A percentile compares a stretch with the other conserved stretches of the same genome.
phyloP scores from a whole-genome alignment of 306 rosid genomes.

The Crotalaria pallida region DNA sequence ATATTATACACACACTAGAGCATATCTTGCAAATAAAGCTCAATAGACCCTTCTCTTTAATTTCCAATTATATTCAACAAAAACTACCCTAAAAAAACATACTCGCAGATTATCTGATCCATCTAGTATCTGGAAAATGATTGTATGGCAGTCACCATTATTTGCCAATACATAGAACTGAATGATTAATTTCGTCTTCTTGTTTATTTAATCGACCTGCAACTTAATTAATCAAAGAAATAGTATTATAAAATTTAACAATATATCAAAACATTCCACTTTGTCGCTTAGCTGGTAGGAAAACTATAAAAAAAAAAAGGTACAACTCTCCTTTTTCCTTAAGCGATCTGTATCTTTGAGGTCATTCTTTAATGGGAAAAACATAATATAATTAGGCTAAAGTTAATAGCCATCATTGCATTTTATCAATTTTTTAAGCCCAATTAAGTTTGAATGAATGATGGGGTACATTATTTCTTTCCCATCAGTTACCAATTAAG shows the following conservation, averaged over 20 bases:
- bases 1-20: neutral
- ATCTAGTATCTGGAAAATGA: constrained; percentile 25
- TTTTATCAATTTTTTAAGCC: constrained; percentile 18
- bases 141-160: constrained; percentile 21
- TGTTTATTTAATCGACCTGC: neutral
- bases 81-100: constrained; percentile 8
- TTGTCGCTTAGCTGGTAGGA: constrained; percentile 36
- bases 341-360: constrained; percentile 20
- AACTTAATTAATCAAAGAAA: neutral
- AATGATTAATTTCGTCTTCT: constrained; percentile 30
- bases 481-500: neutral
- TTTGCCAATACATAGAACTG: constrained; percentile 22
- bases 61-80: neutral
- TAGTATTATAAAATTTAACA: too few relatives aligned
- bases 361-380: constrained; percentile 13
- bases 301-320: too few relatives aligned
- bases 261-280: constrained; percentile 2
- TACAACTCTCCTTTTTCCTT: constrained; percentile 25
- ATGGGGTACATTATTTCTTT: constrained; percentile 17
- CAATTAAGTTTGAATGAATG: constrained; percentile 15
- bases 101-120: constrained; percentile 4
- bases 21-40: neutral
- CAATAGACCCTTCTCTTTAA: neutral
- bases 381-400: neutral
- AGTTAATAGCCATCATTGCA: constrained; percentile 22